Base-by-base conservation (phyloP, 75 land plant genomes). In the Sequoia sempervirens region DNA sequence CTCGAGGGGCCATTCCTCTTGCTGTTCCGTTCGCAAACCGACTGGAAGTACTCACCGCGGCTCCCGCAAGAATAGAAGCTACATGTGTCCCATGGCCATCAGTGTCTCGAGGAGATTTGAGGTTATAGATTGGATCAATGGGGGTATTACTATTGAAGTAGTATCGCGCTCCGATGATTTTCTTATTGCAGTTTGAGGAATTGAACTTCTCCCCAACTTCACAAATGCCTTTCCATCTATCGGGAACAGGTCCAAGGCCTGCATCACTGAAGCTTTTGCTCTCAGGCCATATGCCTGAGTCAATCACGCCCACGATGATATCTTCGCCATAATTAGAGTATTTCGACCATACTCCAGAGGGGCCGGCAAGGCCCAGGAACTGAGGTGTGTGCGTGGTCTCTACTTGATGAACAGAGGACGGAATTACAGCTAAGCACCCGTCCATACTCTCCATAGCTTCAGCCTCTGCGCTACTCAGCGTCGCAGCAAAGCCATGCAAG, bases 321-420 rank as follows among this genome's bases (percentile, higher is more conserved):
- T 91, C 89, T 26, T 80, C 69, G 5, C 91, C 93, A 53, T 45
- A 87, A 28, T 84, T 86, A 41, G 93, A 83, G 4, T 66, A 76
- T 28, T 56, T 82, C 86, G 84, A 78, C 2, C 87, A 45, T 10
- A 86, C 88, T 5, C 79, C 70, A 5, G 84, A 32, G 15, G 53
- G 45, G 40, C 87, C 68, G 40, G 86, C 69, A 52, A 93, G 66
- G 26, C 95, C 95, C 30, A 94, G 78, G 83, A 92, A 94, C 26
- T 81, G 72, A 56, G 92, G 92, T 0, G 91, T 78, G 66, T 86
- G 90, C 1, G 95, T 94, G 17, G 95, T 94, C 34, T 86, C 89
- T 30, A 89, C 26, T 6, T 37, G 80, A 7, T 88, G 34, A 43
- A 84, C 56, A 23, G 54, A n/a, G 61, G 88, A 85, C 13, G 84